phyloP scores from a whole-genome alignment of 2,329 filamentous ascomycete genomes.

The Arthrobotrys pseudoclavata region DNA sequence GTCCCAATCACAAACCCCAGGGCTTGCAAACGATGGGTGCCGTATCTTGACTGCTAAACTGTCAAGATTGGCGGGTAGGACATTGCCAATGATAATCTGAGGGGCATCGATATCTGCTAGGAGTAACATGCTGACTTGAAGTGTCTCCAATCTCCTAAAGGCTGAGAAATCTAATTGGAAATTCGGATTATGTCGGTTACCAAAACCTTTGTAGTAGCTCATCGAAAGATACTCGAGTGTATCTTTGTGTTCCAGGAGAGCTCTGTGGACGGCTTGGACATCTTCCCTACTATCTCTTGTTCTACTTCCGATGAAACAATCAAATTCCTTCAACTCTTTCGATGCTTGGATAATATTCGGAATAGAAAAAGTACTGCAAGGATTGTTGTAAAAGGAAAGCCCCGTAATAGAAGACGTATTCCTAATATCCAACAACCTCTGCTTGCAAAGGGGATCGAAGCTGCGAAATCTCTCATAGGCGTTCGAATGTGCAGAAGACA shows the following conservation, averaged over 20 bases:
- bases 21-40: not conserved
- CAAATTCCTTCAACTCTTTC: conserved; percentile 19
- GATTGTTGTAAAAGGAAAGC: conserved; percentile 35
- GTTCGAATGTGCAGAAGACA: not conserved
- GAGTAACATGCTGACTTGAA: conserved; percentile 32
- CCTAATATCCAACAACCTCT: conserved; percentile 8
- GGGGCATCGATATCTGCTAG: conserved; percentile 34
- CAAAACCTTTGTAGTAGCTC: conserved; percentile 39
- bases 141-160: conserved; percentile 12
- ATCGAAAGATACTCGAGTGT: conserved; percentile 26
- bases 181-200: conserved; percentile 20
- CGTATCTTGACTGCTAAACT: conserved; percentile 27
- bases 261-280: conserved; percentile 9
- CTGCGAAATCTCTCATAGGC: conserved; percentile 15
- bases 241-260: conserved; percentile 29
- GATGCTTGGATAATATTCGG: conserved; percentile 30
- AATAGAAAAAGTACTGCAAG: conserved; percentile 17
- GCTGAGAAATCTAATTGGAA: conserved; percentile 43
- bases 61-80: conserved; percentile 26
- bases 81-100: conserved; percentile 12
- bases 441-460: conserved; percentile 24
- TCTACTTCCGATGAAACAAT: conserved; percentile 36
- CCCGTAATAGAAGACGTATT: conserved; percentile 22
- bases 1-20: conserved; percentile 24
- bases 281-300: conserved; percentile 10